Percentiles rank a stretch among this genome's conserved stretches.
These are phyloP conservation scores for Suillus decipiens DNA, from an alignment of 768 basidiomycete species.

Conservation along the genomic window DNA sequence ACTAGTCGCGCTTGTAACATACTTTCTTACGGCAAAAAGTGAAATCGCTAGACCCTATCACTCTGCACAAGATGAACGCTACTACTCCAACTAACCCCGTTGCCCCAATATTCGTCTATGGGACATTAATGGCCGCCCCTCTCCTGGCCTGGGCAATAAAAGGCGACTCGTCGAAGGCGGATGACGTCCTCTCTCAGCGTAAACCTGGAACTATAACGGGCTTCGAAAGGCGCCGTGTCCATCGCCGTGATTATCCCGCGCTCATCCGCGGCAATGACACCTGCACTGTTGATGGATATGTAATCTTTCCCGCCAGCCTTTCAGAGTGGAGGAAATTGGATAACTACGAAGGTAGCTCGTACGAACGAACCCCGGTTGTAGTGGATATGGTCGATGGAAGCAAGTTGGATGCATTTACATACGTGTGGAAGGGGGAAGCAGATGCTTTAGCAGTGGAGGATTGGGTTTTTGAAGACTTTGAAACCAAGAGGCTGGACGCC, in stretches of 20 bases:
- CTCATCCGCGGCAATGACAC: background rate
- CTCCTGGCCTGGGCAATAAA: conserved; percentile 1
- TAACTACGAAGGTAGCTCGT: background rate
- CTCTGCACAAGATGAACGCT: background rate
- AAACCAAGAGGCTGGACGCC: background rate
- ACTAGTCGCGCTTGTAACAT: background rate
- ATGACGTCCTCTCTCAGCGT: background rate
- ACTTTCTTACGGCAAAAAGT: background rate
- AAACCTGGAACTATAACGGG: background rate
- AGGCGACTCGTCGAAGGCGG: background rate
- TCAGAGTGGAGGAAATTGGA: background rate
- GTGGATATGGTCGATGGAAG: background rate
- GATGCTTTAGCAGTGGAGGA: background rate
- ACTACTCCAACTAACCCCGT: background rate
- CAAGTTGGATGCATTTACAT: background rate
- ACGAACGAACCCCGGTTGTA: background rate
- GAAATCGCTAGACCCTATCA: background rate
- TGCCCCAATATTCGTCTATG: background rate
- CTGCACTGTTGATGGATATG: background rate
- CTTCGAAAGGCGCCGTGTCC: background rate
- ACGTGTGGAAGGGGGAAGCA: background rate
- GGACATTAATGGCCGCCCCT: background rate
- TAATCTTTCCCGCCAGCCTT: background rate
- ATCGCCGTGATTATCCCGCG: background rate
- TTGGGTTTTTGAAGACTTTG: background rate